Evolutionary conservation across 1,284 basidiomycete genomes (phyloP), one percentile per base, ranked within the genome.

Genomic region (Erythrobasidium hasegawianum): DNA sequence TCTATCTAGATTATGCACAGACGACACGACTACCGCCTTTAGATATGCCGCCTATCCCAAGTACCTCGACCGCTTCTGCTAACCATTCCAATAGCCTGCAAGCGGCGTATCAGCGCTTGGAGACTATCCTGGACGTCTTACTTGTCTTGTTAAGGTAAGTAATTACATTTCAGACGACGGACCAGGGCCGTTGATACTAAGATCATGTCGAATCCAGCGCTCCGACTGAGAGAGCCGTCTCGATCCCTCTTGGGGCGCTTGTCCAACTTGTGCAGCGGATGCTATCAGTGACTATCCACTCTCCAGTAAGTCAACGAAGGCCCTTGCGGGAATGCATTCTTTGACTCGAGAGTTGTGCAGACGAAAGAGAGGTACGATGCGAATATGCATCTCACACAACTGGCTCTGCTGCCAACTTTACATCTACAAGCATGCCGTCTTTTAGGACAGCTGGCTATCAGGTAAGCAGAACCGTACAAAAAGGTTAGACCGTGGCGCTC

Each of bases 31-130:
- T 62, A 9, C 22, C 66, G 8, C 43, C 54, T 5, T 59, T 68
- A 2, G 59, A 60, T 16, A 61, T 68, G 59, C 58, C 58, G n/a
- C 66, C 58, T 49, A 45, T 68, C 24, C 52, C 58, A 47, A 45
- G 66, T 38, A 40, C 61, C 9, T 61, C 59, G 22, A 39, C 16
- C 50, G 22, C 49, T 24, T 3, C 53, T 14, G 38, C 38, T 1
- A 57, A 22, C 5, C 52, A 56, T 11, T 40, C 29, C 20, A 40
- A 45, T 3, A 24, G n/a, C 13, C 43, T 65, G 2, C 45, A 57
- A 22, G 33, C 41, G 1, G 27, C 47, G 3, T 26, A 22, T 11
- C 22, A 52, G 16, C 27, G 62, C 8, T 53, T 65, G 5, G 54
- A 65, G 24, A 41, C 38, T 24, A 27, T 65, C 5, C 18, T 58